These are phyloP conservation scores for Plasmodium coatneyi DNA, from an alignment of 169 alveolate species.

Conservation along the genomic window DNA sequence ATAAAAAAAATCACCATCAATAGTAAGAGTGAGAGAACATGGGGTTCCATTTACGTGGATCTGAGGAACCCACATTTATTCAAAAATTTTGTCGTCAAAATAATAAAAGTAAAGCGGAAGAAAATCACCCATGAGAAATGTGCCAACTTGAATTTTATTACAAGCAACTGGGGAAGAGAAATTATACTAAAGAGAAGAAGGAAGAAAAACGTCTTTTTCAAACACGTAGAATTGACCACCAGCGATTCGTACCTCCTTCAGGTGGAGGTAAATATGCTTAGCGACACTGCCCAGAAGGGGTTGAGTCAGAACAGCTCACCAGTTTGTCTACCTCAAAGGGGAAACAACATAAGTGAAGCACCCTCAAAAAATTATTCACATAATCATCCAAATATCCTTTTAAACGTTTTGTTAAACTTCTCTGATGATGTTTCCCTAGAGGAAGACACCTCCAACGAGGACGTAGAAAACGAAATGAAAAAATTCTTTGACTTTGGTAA, in stretches of 20 bases:
- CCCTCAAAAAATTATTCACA: neutral
- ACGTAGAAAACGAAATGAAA: slow-evolving; percentile 30
- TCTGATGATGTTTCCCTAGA: slow-evolving; percentile 20
- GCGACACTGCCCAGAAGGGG: neutral
- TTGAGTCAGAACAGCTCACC: neutral
- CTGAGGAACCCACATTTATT: slow-evolving; percentile 22
- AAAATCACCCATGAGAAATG: neutral
- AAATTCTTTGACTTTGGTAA: slow-evolving; percentile 26
- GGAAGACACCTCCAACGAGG: slow-evolving; percentile 34
- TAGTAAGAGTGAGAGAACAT: slow-evolving; percentile 10
- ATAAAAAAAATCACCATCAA: slow-evolving; percentile 30
- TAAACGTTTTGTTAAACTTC: slow-evolving; percentile 26
- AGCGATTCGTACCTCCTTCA: slow-evolving; percentile 12
- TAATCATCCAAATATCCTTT: neutral
- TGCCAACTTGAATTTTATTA: slow-evolving; percentile 11
- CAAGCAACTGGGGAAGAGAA: slow-evolving; percentile 6
- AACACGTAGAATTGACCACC: slow-evolving; percentile 18
- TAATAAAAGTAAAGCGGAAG: slow-evolving; percentile 28
- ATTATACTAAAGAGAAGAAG: slow-evolving; percentile 26
- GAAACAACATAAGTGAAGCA: neutral
- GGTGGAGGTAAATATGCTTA: slow-evolving; percentile 8
- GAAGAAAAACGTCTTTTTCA: slow-evolving; percentile 32
- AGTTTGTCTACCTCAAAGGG: neutral
- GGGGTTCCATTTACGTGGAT: slow-evolving; percentile 55
- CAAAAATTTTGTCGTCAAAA: slow-evolving; percentile 28